Conservation (phyloP, 169 alveolate genomes). For the Plasmodium gallinaceum region DNA sequence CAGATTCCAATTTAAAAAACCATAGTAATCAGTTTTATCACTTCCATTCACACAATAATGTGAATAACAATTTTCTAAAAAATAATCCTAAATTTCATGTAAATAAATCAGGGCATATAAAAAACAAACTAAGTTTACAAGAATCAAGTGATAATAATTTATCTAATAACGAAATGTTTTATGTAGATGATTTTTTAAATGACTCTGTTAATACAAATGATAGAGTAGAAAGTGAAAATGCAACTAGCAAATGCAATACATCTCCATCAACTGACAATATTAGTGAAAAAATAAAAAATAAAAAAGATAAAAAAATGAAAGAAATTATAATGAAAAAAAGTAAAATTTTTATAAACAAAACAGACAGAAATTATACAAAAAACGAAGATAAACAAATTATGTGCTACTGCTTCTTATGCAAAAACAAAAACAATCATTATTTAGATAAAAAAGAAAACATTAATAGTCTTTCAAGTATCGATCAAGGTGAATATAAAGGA, state of each 20-base stretch:
- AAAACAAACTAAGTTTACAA: constrained; percentile 12
- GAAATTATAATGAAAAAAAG: not conserved
- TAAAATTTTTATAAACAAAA: not conserved
- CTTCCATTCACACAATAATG: constrained; percentile 4
- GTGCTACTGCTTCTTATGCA: too few relatives aligned
- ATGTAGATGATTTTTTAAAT: constrained; percentile 37
- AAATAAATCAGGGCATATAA: constrained; percentile 18
- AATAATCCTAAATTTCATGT: constrained; percentile 19
- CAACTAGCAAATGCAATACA: not conserved
- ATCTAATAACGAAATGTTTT: constrained; percentile 19
- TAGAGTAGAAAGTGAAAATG: constrained; percentile 22
- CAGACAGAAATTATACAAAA: not conserved
- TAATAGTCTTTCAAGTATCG: constrained; percentile 1
- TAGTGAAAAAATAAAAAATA: constrained; percentile 9
- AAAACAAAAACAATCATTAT: too few relatives aligned
- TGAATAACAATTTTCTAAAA: not conserved
- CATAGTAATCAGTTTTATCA: not conserved
- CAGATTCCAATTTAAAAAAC: constrained; percentile 7
- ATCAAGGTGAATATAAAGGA: not conserved
- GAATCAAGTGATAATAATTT: constrained; percentile 29
- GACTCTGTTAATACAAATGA: constrained; percentile 16
- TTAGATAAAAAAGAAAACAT: not conserved
- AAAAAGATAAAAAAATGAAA: not conserved
- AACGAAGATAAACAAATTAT: not conserved
- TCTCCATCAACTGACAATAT: constrained; percentile 7